Evolutionary conservation across 371 early-diverging fungal species (phyloP).

Genomic region (Lichtheimia hyalospora): DNA sequence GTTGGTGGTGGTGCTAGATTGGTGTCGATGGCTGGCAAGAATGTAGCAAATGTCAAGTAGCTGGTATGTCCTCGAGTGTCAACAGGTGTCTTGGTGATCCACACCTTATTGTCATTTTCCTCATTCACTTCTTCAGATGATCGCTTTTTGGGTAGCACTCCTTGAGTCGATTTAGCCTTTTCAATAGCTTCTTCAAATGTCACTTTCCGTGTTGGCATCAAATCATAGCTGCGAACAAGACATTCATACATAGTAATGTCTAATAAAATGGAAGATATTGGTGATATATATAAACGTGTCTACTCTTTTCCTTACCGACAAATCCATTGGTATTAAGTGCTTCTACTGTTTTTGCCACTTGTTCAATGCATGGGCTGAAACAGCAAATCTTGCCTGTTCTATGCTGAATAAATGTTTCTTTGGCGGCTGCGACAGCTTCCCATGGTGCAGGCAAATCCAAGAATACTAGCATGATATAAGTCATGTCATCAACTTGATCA

Average conservation of each 20-base stretch:
- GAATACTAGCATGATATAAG: conserved; percentile 63
- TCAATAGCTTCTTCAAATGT: conserved; percentile 54
- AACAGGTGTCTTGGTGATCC: conserved; percentile 40
- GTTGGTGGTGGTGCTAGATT: conserved; percentile 6
- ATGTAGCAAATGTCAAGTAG: conserved; percentile 89
- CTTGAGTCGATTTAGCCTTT: conserved; percentile 41
- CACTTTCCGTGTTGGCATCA: conserved; percentile 48
- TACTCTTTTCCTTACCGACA: conserved; percentile 49
- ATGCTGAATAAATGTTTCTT: conserved; percentile 76
- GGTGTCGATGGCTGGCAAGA: conserved; percentile 52
- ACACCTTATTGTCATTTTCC: conserved; percentile 25
- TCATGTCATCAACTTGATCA: too few relatives aligned
- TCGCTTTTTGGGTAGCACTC: conserved; percentile 22
- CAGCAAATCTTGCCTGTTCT: conserved; percentile 84
- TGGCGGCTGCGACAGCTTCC: conserved; percentile 87
- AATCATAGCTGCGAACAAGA: conserved; percentile 63
- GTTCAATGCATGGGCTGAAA: conserved; percentile 97
- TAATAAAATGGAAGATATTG: conserved; percentile 12
- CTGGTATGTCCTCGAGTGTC: conserved; percentile 86
- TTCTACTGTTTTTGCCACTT: conserved; percentile 79
- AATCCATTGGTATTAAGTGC: conserved; percentile 80
- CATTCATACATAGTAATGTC: conserved; percentile 87
- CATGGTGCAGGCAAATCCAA: conserved; percentile 97
- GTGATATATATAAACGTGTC: too few relatives aligned
- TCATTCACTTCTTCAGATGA: conserved; percentile 18